Percentiles rank a stretch among this genome's conserved stretches.
Evolutionary conservation across 306 rosid species (phyloP).

Genomic region (Medicago ruthenica): DNA sequence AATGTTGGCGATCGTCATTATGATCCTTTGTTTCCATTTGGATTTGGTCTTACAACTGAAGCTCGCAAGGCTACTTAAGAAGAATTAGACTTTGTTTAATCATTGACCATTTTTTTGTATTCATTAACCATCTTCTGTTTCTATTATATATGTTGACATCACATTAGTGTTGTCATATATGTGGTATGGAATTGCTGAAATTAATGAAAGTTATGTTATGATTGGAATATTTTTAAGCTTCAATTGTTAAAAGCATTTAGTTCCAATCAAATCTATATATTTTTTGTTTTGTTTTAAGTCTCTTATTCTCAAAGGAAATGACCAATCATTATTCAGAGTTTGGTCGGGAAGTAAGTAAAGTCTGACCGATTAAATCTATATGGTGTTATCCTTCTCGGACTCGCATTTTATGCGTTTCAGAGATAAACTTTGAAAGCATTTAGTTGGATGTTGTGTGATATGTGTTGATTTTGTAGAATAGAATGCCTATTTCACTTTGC

Average conservation of each 20-base stretch:
- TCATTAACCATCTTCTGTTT: background rate
- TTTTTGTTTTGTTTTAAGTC: no score
- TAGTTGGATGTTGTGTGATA: no score
- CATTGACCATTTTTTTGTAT: background rate
- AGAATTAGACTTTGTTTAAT: background rate
- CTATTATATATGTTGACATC: background rate
- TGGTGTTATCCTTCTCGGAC: no score
- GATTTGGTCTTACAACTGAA: slow-evolving; percentile 52
- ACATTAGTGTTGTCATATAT: background rate
- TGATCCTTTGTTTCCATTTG: slow-evolving; percentile 54
- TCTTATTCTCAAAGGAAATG: no score
- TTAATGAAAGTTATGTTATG: background rate
- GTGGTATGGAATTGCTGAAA: background rate
- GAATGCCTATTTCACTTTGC: no score
- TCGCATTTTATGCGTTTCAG: no score
- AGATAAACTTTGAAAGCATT: no score
- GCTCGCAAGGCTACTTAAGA: slow-evolving; percentile 31
- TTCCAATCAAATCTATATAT: no score
- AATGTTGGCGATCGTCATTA: slow-evolving; percentile 49
- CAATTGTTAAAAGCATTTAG: background rate
- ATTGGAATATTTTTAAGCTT: background rate
- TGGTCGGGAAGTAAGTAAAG: no score
- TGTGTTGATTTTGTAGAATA: background rate
- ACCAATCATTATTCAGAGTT: no score
- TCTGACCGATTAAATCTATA: no score